phyloP scores from a whole-genome alignment of 2,329 filamentous ascomycete species.

The Phyllosticta citribraziliensis region DNA sequence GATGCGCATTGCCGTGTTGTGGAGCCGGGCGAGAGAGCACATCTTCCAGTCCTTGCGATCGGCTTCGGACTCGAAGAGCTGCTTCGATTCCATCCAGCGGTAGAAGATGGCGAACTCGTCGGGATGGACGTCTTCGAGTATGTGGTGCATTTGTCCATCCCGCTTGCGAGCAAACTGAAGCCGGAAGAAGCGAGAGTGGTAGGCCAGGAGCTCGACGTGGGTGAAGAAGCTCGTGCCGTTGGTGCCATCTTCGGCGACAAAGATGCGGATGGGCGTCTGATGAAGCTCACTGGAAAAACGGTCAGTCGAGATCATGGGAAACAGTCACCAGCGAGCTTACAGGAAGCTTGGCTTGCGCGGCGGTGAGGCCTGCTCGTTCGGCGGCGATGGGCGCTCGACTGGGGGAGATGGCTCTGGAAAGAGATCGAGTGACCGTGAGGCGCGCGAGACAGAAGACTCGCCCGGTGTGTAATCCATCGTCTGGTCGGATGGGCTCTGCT shows the following conservation, averaged over 20 bases:
- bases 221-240: not conserved
- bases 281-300: not conserved
- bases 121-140: not conserved
- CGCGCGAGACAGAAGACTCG: no score
- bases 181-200: not conserved
- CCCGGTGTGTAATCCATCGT: no score
- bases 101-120: not conserved
- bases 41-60: not conserved
- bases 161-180: not conserved
- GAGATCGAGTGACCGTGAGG: no score
- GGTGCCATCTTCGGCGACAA: not conserved
- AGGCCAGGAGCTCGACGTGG: not conserved
- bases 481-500: no score
- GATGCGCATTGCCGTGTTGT: not conserved
- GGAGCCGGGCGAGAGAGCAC: not conserved
- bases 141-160: not conserved
- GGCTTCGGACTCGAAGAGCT: not conserved
- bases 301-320: not conserved
- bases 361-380: not conserved
- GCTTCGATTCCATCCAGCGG: not conserved
- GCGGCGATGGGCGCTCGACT: not conserved
- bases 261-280: not conserved
- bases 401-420: no score
- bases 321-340: not conserved
- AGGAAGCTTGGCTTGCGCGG: not conserved